Evolutionary conservation across 208 protist genomes (phyloP).

Genomic region (Leishmania arabica): DNA sequence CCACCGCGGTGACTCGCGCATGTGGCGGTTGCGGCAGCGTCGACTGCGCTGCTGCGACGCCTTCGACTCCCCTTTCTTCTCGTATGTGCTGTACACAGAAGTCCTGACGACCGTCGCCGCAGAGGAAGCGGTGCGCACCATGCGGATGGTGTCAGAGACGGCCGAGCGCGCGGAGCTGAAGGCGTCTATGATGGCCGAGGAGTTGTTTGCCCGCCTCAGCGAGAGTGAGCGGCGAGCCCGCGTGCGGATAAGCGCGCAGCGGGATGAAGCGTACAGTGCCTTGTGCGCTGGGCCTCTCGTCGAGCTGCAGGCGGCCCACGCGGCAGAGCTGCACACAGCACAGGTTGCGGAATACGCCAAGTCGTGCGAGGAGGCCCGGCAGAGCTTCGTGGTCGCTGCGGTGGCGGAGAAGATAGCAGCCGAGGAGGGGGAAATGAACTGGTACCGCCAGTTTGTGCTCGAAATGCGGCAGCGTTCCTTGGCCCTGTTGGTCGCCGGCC

Average conservation of each 20-base stretch:
- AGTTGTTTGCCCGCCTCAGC: not conserved
- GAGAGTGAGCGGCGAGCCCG: conserved; percentile 9
- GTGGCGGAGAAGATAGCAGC: conserved; percentile 6
- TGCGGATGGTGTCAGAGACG: conserved; percentile 17
- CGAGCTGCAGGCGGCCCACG: conserved; percentile 16
- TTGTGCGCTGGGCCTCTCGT: conserved; percentile 16
- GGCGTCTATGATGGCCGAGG: conserved; percentile 6
- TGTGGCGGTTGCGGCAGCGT: conserved; percentile 31
- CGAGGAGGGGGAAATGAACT: not conserved
- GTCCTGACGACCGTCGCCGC: conserved; percentile 21
- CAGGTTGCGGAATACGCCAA: conserved; percentile 6
- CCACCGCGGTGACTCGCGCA: conserved; percentile 3
- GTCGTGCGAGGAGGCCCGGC: not conserved
- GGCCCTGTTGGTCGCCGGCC: conserved; percentile 9
- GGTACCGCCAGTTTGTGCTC: not conserved
- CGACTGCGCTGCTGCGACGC: conserved; percentile 32
- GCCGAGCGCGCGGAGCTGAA: conserved; percentile 6
- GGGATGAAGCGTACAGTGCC: conserved; percentile 5
- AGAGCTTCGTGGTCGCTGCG: conserved; percentile 8
- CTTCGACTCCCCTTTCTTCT: conserved; percentile 53
- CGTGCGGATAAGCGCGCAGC: conserved; percentile 7
- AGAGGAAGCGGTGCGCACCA: conserved; percentile 31
- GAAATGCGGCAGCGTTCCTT: conserved; percentile 16
- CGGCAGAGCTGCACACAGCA: conserved; percentile 10
- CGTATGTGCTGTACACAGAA: conserved; percentile 42